Percentiles rank a stretch among this genome's conserved stretches.
Conservation (phyloP, 495 filamentous ascomycete species). For the Recurvomyces mirabilis region DNA sequence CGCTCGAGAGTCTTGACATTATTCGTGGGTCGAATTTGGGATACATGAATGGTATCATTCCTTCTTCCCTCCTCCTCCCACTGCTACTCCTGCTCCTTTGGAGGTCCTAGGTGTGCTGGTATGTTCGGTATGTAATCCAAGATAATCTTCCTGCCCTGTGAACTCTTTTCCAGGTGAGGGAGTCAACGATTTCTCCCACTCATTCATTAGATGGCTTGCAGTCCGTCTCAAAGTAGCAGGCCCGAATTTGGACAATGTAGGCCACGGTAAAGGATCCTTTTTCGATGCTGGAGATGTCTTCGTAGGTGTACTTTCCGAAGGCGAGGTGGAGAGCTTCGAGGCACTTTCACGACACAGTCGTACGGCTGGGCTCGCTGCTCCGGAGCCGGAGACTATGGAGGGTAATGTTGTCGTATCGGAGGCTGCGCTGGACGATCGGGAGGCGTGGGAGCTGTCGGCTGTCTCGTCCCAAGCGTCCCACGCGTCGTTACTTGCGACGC, state of each 20-base stretch:
- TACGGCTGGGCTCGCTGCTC: slow-evolving; percentile 23
- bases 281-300: slow-evolving; percentile 23
- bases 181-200: slow-evolving; percentile 54
- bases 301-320: no score
- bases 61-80: no score
- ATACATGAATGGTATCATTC: no score
- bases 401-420: slow-evolving; percentile 18
- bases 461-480: slow-evolving; percentile 28
- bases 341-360: no score
- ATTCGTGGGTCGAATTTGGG: no score
- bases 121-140: no score
- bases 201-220: slow-evolving; percentile 62
- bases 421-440: slow-evolving; percentile 14
- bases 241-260: slow-evolving; percentile 50
- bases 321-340: no score
- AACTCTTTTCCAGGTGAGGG: slow-evolving; percentile 17
- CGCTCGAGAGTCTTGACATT: no score
- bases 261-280: slow-evolving; percentile 58
- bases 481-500: slow-evolving; percentile 9
- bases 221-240: slow-evolving; percentile 57
- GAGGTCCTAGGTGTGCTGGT: no score
- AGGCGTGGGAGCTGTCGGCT: not conserved
- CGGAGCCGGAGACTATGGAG: slow-evolving; percentile 17
- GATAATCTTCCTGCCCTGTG: slow-evolving; percentile 11
- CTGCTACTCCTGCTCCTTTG: no score